phyloP scores from a whole-genome alignment of 192 early-diverging fungal species.

The Spizellomyces sp. region DNA sequence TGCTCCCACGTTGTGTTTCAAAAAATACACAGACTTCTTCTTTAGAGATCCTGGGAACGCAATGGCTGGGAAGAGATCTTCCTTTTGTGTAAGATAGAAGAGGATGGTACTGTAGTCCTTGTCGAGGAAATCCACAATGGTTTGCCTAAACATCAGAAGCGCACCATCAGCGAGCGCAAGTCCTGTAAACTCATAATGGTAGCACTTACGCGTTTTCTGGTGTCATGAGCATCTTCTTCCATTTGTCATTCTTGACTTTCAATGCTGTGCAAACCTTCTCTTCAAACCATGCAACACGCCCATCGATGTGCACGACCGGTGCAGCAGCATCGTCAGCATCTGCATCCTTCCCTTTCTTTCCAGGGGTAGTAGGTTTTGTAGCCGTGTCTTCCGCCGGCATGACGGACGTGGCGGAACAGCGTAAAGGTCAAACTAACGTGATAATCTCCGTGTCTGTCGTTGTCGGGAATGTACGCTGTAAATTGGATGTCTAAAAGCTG shows the following conservation, averaged over 20 bases:
- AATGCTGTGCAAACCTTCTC: slow-evolving; percentile 55
- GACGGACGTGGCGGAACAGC: no score
- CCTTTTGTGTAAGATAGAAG: slow-evolving; percentile 63
- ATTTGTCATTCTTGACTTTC: slow-evolving; percentile 64
- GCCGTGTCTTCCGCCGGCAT: slow-evolving; percentile 33
- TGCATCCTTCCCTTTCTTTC: slow-evolving; percentile 51
- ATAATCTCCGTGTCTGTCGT: no score
- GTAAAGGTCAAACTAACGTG: no score
- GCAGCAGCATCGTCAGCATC: slow-evolving; percentile 47
- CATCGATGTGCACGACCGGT: slow-evolving; percentile 48
- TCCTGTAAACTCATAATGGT: neutral
- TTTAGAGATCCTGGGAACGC: slow-evolving; percentile 58
- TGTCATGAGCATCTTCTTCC: slow-evolving; percentile 56
- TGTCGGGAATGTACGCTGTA: no score
- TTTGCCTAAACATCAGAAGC: slow-evolving; percentile 44
- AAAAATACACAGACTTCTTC: slow-evolving; percentile 62
- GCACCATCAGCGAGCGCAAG: neutral
- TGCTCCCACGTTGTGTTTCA: slow-evolving; percentile 51
- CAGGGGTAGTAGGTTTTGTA: slow-evolving; percentile 27
- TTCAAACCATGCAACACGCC: slow-evolving; percentile 61
- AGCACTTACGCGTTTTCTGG: slow-evolving; percentile 54
- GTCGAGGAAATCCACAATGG: slow-evolving; percentile 60
- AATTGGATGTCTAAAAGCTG: no score
- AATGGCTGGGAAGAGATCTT: slow-evolving; percentile 59
- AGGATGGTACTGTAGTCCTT: slow-evolving; percentile 57